A percentile compares a stretch with the other conserved stretches of the same genome.
phyloP scores from a whole-genome alignment of 306 rosid genomes.

The Lathyrus tuberosus region DNA sequence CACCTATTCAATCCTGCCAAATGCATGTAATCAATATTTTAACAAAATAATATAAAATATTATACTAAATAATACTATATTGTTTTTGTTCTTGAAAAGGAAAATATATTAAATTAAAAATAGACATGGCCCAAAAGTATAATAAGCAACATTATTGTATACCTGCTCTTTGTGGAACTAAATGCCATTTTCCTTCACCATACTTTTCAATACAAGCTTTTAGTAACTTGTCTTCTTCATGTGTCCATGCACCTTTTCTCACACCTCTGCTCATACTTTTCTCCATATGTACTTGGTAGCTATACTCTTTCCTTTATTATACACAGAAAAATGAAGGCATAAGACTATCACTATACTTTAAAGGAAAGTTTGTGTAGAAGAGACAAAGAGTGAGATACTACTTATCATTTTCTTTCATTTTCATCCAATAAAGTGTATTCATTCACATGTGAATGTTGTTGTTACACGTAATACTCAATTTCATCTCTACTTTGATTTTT shows the following conservation, averaged over 20 bases:
- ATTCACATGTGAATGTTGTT: neutral
- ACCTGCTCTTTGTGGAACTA: conserved; percentile 18
- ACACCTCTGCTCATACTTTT: neutral
- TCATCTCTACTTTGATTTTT: neutral
- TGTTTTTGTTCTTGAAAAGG: too few species aligned
- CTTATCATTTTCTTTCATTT: conserved; percentile 1
- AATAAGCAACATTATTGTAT: neutral
- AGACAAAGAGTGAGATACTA: neutral
- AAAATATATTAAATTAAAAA: too few species aligned
- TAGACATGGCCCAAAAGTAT: too few species aligned
- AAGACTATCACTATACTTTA: neutral
- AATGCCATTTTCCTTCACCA: conserved; percentile 29
- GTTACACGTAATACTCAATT: neutral
- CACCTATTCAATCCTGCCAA: conserved; percentile 28
- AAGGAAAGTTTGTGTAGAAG: neutral
- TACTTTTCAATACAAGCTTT: neutral
- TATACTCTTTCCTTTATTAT: neutral
- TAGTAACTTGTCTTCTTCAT: conserved; percentile 14
- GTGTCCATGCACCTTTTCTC: conserved; percentile 21
- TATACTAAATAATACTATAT: neutral
- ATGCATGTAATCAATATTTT: neutral
- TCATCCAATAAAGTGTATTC: neutral
- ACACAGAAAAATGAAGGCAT: neutral
- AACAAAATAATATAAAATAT: neutral
- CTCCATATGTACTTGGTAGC: neutral